Percentiles rank a stretch among this genome's conserved stretches.
phyloP scores from a whole-genome alignment of 2,329 filamentous ascomycete species.

The Drechslera avenae region DNA sequence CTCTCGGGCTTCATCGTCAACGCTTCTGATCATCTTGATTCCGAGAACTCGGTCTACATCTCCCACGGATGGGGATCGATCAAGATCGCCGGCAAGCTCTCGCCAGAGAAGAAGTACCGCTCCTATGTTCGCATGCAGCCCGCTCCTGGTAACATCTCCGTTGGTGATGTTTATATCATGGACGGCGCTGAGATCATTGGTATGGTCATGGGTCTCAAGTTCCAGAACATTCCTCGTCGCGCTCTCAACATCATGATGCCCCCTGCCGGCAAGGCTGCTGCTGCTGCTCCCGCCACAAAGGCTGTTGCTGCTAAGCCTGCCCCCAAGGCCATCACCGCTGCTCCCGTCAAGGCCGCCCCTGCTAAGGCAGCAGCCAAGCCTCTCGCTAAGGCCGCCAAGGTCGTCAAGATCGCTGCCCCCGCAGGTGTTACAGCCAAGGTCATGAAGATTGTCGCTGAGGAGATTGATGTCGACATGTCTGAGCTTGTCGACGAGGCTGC shows the following conservation, averaged over 20 bases:
- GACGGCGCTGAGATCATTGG: conserved; percentile 64
- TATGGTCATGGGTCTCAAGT: conserved; percentile 66
- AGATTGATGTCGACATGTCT: conserved; percentile 64
- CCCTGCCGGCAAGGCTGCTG: conserved; percentile 57
- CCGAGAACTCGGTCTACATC: conserved; percentile 64
- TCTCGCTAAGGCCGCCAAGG: conserved; percentile 57
- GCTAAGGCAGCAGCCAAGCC: conserved; percentile 57
- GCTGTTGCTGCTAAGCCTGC: conserved; percentile 45
- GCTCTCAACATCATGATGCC: conserved; percentile 70
- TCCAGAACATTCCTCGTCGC: conserved; percentile 69
- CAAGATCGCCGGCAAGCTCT: conserved; percentile 60
- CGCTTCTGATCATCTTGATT: conserved; percentile 63
- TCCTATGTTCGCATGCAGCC: conserved; percentile 68
- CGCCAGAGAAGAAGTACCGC: conserved; percentile 59
- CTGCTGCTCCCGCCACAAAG: conserved; percentile 42
- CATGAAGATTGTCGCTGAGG: conserved; percentile 70
- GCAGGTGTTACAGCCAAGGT: conserved; percentile 59
- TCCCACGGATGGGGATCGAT: conserved; percentile 67
- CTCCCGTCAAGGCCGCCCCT: conserved; percentile 44
- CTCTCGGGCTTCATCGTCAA: conserved; percentile 66
- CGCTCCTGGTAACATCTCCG: conserved; percentile 59
- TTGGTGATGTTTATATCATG: conserved; percentile 66
- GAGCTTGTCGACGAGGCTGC: conserved; percentile 65
- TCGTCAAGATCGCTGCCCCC: conserved; percentile 50
- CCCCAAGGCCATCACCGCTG: conserved; percentile 41